Evolutionary conservation across 2,329 filamentous ascomycete genomes (phyloP).

Genomic region (Fusarium falciforme): DNA sequence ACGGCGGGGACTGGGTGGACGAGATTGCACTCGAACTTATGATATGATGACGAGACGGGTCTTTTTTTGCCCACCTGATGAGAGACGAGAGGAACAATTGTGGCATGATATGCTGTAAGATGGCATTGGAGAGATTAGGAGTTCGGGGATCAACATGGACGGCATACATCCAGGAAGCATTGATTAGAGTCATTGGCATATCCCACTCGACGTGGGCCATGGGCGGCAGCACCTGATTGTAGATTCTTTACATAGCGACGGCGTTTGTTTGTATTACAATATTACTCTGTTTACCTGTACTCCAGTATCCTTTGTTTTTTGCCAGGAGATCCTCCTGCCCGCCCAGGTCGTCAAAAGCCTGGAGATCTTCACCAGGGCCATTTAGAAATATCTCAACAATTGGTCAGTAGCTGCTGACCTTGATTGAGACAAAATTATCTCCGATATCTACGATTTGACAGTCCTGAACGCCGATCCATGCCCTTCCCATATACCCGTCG

Average conservation of each 20-base stretch:
- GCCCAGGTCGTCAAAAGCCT: neutral
- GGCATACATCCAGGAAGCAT: neutral
- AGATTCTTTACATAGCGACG: slow-evolving; percentile 25
- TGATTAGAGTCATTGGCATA: slow-evolving; percentile 10
- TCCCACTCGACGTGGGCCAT: neutral
- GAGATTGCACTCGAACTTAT: slow-evolving; percentile 49
- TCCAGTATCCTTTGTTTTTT: neutral
- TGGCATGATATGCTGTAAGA: neutral
- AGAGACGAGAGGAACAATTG: neutral
- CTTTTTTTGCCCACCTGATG: slow-evolving; percentile 15
- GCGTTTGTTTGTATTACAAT: slow-evolving; percentile 19
- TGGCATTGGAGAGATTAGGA: slow-evolving; percentile 2
- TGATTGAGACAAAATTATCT: neutral
- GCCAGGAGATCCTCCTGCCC: neutral
- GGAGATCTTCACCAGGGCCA: neutral
- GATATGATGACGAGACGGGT: slow-evolving; percentile 32
- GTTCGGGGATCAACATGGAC: slow-evolving; percentile 4
- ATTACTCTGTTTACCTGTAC: slow-evolving; percentile 1
- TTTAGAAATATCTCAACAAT: neutral
- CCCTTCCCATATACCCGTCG: slow-evolving; percentile 14
- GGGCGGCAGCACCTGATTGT: slow-evolving; percentile 17
- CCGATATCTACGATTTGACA: slow-evolving; percentile 15
- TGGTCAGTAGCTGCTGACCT: neutral
- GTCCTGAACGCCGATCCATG: slow-evolving; percentile 36
- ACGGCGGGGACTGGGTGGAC: slow-evolving; percentile 54